A percentile compares a stretch with the other conserved stretches of the same genome.
These are phyloP conservation scores for Ophiostoma piceae DNA, from an alignment of 2,329 filamentous ascomycete genomes.

Conservation along the genomic window DNA sequence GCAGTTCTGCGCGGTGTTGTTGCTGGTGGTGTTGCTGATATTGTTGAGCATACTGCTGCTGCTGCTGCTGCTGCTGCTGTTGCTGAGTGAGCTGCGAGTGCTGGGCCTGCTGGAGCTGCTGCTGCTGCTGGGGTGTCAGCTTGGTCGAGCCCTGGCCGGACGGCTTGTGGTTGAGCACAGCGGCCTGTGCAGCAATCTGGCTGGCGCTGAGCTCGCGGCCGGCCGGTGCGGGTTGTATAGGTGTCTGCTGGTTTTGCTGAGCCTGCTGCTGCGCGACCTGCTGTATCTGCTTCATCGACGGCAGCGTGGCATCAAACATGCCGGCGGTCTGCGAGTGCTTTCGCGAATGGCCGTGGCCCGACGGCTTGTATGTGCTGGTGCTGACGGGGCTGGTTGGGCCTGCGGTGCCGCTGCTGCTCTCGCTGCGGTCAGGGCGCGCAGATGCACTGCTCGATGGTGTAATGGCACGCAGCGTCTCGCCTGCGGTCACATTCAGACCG, in stretches of 20 bases:
- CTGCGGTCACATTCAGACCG: conserved; percentile 20
- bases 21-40: conserved; percentile 40
- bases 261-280: conserved; percentile 47
- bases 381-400: conserved; percentile 30
- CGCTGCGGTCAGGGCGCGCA: conserved; percentile 11
- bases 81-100: conserved; percentile 41
- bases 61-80: conserved; percentile 42
- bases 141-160: conserved; percentile 15
- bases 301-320: conserved; percentile 68
- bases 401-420: conserved; percentile 27
- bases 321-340: conserved; percentile 70
- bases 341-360: conserved; percentile 44
- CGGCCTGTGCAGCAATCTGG: conserved; percentile 74
- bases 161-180: conserved; percentile 61
- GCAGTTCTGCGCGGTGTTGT: conserved; percentile 21
- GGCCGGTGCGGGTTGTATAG: conserved; percentile 25
- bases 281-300: conserved; percentile 55
- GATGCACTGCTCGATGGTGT: conserved; percentile 37
- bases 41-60: conserved; percentile 45
- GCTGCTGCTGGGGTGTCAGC: conserved; percentile 31
- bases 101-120: conserved; percentile 52
- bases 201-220: conserved; percentile 53
- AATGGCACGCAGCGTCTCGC: conserved; percentile 34
- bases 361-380: conserved; percentile 25
- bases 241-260: conserved; percentile 18